Percentiles rank a stretch among this genome's conserved stretches.
phyloP scores from a whole-genome alignment of 139 green algal species.

The Volvox africanus region DNA sequence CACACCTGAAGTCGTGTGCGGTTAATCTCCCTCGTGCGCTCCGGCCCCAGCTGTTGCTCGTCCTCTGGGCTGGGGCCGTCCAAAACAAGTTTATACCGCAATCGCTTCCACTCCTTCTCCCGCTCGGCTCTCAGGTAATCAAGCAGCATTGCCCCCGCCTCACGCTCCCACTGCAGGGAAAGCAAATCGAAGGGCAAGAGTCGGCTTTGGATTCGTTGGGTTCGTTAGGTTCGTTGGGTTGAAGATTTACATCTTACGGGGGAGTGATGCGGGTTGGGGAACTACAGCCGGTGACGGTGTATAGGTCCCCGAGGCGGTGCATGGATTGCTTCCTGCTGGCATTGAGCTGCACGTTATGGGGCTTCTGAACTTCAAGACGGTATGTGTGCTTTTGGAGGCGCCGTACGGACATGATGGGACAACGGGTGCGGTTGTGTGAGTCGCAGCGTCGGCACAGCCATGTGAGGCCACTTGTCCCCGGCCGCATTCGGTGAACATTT shows the following conservation, averaged over 20 bases:
- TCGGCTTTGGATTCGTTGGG: no score
- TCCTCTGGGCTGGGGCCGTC: not conserved
- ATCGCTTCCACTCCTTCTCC: slow-evolving; percentile 44
- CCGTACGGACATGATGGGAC: no score
- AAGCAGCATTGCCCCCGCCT: not conserved
- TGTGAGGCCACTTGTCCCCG: not conserved
- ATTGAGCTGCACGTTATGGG: no score
- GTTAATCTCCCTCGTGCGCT: not conserved
- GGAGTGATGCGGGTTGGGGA: no score
- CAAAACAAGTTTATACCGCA: slow-evolving; percentile 2
- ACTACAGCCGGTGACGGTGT: no score
- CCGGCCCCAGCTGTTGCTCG: not conserved
- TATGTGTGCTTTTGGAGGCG: no score
- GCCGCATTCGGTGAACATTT: no score
- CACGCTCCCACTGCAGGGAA: slow-evolving; percentile 32
- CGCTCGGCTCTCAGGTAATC: slow-evolving; percentile 14
- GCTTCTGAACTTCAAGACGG: no score
- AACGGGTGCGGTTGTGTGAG: not conserved
- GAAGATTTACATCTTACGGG: no score
- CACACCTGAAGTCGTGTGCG: slow-evolving; percentile 2
- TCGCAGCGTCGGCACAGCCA: not conserved
- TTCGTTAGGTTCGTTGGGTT: no score
- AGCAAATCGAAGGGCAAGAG: not conserved
- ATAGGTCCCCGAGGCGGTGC: no score
- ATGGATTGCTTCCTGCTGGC: no score